Evolutionary conservation across 2,329 filamentous ascomycete genomes (phyloP).

Genomic region (Byssoonygena ceratinophila): DNA sequence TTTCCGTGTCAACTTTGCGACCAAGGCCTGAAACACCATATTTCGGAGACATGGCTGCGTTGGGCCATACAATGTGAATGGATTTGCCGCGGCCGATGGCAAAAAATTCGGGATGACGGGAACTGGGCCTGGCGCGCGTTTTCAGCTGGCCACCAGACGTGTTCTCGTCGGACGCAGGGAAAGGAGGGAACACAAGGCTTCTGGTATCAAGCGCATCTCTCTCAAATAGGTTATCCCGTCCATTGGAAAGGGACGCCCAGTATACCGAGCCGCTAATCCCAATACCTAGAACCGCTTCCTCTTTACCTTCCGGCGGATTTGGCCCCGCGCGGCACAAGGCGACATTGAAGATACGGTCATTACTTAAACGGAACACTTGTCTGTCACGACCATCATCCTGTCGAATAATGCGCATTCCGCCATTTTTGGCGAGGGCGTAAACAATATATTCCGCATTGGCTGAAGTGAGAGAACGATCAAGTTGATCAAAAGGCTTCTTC

Average conservation of each 20-base stretch:
- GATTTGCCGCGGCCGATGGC: constrained; percentile 92
- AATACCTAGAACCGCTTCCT: constrained; percentile 80
- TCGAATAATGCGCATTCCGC: constrained; percentile 82
- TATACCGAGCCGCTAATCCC: constrained; percentile 95
- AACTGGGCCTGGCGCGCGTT: constrained; percentile 84
- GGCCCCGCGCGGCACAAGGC: constrained; percentile 61
- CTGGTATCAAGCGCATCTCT: constrained; percentile 70
- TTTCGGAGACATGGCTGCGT: constrained; percentile 41
- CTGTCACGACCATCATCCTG: constrained; percentile 88
- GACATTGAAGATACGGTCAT: constrained; percentile 92
- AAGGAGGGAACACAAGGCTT: constrained; percentile 80
- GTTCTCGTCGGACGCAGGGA: constrained; percentile 76
- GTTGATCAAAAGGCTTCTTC: constrained; percentile 96
- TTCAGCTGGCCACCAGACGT: constrained; percentile 86
- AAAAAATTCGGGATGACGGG: constrained; percentile 83
- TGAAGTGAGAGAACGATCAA: constrained; percentile 84
- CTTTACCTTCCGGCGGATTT: constrained; percentile 44
- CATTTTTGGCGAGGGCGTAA: constrained; percentile 87
- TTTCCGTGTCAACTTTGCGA: constrained; percentile 69
- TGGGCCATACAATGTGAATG: constrained; percentile 72
- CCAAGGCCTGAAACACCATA: constrained; percentile 44
- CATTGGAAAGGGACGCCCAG: constrained; percentile 72
- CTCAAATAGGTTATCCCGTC: constrained; percentile 67
- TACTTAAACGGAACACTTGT: constrained; percentile 80
- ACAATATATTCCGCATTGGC: constrained; percentile 86